A percentile compares a stretch with the other conserved stretches of the same genome.
Conservation (phyloP, 306 rosid genomes). For the Prunus fruticosa region DNA sequence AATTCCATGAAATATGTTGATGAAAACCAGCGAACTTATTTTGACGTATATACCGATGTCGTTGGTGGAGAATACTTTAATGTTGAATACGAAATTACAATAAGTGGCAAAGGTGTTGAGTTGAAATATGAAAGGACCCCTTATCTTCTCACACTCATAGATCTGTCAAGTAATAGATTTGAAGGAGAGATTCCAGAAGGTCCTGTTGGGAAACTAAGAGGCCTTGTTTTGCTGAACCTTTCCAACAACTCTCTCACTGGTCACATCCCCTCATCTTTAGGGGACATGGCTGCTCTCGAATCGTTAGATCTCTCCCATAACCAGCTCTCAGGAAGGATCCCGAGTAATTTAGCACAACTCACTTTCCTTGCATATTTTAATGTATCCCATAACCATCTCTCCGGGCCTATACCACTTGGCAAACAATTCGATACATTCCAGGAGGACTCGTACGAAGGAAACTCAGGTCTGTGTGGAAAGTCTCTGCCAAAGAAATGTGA, state of each 20-base stretch:
- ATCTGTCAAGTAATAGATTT: conserved; percentile 14
- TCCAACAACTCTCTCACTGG: conserved; percentile 6
- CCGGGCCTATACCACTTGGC: too few species aligned
- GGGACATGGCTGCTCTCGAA: conserved; percentile 6
- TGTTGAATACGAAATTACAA: too few species aligned
- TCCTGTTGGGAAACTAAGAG: not conserved
- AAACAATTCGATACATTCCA: too few species aligned
- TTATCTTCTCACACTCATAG: not conserved
- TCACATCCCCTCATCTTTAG: conserved; percentile 5
- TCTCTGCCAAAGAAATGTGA: not conserved
- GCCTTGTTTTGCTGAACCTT: conserved; percentile 1
- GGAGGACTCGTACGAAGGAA: too few species aligned
- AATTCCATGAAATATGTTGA: too few species aligned
- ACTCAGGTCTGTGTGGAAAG: not conserved
- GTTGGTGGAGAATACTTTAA: too few species aligned
- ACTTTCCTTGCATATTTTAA: conserved; percentile 10
- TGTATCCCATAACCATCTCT: conserved; percentile 19
- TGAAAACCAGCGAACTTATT: rapidly evolving
- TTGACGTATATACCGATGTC: too few species aligned
- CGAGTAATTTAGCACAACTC: not conserved
- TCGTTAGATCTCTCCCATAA: conserved; percentile 17
- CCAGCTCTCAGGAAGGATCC: conserved; percentile 17
- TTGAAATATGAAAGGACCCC: not conserved
- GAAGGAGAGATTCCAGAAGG: conserved; percentile 9
- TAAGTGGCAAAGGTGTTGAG: not conserved